These are phyloP conservation scores for Paraphaeosphaeria minitans DNA, from an alignment of 2,329 filamentous ascomycete species.

Conservation along the genomic window DNA sequence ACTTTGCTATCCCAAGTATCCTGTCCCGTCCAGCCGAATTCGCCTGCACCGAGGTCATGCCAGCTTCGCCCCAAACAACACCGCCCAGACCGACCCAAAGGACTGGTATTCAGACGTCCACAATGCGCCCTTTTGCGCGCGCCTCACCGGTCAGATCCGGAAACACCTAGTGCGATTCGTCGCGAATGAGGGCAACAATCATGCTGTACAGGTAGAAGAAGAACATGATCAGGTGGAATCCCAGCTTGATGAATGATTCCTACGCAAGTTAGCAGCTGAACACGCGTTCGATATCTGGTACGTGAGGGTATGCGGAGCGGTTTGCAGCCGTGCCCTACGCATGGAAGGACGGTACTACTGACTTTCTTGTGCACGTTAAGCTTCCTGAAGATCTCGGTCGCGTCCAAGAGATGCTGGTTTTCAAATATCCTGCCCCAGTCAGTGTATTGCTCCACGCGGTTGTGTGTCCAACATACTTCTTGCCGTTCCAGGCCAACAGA, in stretches of 20 bases:
- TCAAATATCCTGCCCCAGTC: slow-evolving; percentile 78
- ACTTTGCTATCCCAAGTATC: slow-evolving; percentile 11
- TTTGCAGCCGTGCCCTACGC: neutral
- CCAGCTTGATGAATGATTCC: slow-evolving; percentile 99
- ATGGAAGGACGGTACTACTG: slow-evolving; percentile 18
- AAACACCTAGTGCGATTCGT: slow-evolving; percentile 74
- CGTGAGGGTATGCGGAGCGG: neutral
- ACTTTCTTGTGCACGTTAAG: slow-evolving; percentile 99
- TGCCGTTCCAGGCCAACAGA: slow-evolving; percentile 89
- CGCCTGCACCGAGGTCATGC: neutral
- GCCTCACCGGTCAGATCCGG: slow-evolving; percentile 47
- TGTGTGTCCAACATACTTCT: slow-evolving; percentile 78
- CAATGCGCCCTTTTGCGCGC: slow-evolving; percentile 3
- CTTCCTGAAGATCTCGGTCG: slow-evolving; percentile 99
- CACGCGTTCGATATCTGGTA: neutral
- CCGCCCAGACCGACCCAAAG: neutral
- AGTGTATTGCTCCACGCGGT: slow-evolving; percentile 19
- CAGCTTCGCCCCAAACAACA: neutral
- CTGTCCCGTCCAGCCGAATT: slow-evolving; percentile 3
- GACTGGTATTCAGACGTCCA: neutral
- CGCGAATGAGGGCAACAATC: slow-evolving; percentile 95
- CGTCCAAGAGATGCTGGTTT: slow-evolving; percentile 95
- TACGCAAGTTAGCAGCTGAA: slow-evolving; percentile 46
- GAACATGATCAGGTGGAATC: slow-evolving; percentile 99
- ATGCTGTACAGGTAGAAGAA: slow-evolving; percentile 99